phyloP scores from a whole-genome alignment of 805 yeast genomes.

The Lipomyces japonicus region DNA sequence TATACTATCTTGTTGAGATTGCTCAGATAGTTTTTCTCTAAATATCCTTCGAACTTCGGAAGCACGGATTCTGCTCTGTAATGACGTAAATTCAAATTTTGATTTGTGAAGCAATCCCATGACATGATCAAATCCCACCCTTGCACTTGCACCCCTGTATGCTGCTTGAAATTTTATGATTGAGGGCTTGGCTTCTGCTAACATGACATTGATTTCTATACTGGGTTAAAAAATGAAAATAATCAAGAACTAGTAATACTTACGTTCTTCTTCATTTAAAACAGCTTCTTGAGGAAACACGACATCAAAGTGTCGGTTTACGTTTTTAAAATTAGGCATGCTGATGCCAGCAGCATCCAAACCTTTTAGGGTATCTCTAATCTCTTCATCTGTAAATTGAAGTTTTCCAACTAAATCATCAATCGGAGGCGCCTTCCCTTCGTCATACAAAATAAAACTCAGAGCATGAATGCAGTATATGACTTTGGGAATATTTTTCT shows the following conservation, averaged over 20 bases:
- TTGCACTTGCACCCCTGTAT: conserved; percentile 18
- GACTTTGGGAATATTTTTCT: conserved; percentile 88
- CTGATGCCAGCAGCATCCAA: conserved; percentile 62
- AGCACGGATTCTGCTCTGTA: conserved; percentile 33
- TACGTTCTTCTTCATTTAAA: conserved; percentile 15
- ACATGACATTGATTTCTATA: conserved; percentile 6
- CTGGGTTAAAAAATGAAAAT: not conserved
- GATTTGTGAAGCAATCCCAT: conserved; percentile 5
- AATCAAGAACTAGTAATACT: not conserved
- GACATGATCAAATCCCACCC: conserved; percentile 10
- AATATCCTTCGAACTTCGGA: conserved; percentile 2
- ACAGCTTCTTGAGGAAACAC: conserved; percentile 9
- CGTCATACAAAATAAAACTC: conserved; percentile 62
- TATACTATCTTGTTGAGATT: not conserved
- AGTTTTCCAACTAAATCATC: conserved; percentile 59
- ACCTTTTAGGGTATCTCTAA: conserved; percentile 58
- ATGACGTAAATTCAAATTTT: not conserved
- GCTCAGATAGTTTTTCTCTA: not conserved
- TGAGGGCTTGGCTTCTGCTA: not conserved
- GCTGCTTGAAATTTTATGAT: conserved; percentile 21
- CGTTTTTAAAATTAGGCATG: conserved; percentile 70
- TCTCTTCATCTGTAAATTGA: conserved; percentile 63
- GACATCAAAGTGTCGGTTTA: conserved; percentile 45
- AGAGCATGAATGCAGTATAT: conserved; percentile 90
- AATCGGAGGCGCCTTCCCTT: conserved; percentile 50